Evolutionary conservation across 2,329 filamentous ascomycete genomes (phyloP).

Genomic region (Aspergillus clavatus): DNA sequence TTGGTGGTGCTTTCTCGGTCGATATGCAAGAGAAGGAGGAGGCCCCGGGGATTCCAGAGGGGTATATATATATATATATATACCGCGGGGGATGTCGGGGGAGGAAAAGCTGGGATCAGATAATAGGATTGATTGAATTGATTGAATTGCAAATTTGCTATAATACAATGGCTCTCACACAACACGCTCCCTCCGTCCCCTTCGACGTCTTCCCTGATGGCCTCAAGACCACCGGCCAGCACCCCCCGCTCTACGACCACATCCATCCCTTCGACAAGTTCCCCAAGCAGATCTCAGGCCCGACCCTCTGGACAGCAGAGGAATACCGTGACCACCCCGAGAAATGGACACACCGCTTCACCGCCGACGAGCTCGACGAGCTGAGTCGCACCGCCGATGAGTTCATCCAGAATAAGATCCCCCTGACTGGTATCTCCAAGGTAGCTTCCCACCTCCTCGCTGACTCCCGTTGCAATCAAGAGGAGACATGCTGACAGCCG

Average conservation of each 20-base stretch:
- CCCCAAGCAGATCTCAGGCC: constrained; percentile 64
- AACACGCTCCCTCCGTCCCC: constrained; percentile 36
- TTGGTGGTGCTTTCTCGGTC: too few species aligned
- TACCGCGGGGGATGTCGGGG: too few species aligned
- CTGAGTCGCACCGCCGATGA: constrained; percentile 62
- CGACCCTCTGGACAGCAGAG: constrained; percentile 66
- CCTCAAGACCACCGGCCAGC: constrained; percentile 66
- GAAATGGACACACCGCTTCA: constrained; percentile 69
- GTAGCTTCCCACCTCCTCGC: constrained; percentile 23
- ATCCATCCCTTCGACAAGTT: constrained; percentile 66
- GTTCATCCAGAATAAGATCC: constrained; percentile 61
- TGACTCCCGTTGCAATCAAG: not conserved
- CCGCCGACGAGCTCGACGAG: constrained; percentile 61
- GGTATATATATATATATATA: constrained; percentile 2
- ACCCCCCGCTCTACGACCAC: constrained; percentile 61
- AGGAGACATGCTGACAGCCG: not conserved
- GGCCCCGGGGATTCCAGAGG: too few species aligned
- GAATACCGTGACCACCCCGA: constrained; percentile 61
- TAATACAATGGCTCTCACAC: constrained; percentile 33
- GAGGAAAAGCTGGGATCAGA: not conserved
- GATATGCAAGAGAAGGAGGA: too few species aligned
- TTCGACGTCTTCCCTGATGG: constrained; percentile 58
- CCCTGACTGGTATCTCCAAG: constrained; percentile 67
- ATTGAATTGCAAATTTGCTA: too few species aligned
- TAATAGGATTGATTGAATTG: too few species aligned